phyloP scores from a whole-genome alignment of 2,329 filamentous ascomycete species.

The Fusarium sp. region DNA sequence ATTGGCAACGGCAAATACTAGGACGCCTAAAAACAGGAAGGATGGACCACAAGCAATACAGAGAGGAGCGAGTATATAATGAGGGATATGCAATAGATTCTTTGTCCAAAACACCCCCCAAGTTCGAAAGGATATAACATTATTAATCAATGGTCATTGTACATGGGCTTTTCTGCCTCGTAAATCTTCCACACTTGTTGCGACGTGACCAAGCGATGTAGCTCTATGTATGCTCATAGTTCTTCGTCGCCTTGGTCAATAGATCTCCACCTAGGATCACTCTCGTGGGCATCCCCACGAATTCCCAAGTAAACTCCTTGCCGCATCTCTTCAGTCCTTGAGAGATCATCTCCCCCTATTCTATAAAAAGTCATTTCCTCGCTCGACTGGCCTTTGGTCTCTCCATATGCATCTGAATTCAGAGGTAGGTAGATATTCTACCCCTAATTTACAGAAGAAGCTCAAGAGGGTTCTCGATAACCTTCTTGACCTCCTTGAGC shows the following conservation, averaged over 20 bases:
- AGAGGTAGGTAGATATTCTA: neutral
- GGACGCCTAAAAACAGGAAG: neutral
- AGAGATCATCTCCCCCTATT: conserved; percentile 31
- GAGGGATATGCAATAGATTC: conserved; percentile 41
- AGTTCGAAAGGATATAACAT: conserved; percentile 51
- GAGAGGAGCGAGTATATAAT: conserved; percentile 10
- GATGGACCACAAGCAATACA: neutral
- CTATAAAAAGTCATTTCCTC: conserved; percentile 42
- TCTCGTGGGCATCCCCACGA: conserved; percentile 16
- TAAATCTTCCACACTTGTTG: conserved; percentile 38
- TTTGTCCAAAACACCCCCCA: conserved; percentile 43
- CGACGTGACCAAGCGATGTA: conserved; percentile 19
- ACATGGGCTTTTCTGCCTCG: conserved; percentile 52
- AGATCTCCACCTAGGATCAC: conserved; percentile 15
- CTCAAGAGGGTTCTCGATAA: conserved; percentile 95
- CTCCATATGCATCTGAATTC: conserved; percentile 2
- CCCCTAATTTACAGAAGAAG: conserved; percentile 77
- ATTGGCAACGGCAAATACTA: no score
- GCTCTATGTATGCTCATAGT: conserved; percentile 29
- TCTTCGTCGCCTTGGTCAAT: conserved; percentile 14
- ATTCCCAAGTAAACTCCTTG: conserved; percentile 26
- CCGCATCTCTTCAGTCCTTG: conserved; percentile 21
- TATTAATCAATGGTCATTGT: conserved; percentile 58
- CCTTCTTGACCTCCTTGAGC: conserved; percentile 97
- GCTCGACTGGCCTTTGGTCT: conserved; percentile 18